These are phyloP conservation scores for Salix koriyanagi DNA, from an alignment of 345 rosid genomes.

Conservation along the genomic window DNA sequence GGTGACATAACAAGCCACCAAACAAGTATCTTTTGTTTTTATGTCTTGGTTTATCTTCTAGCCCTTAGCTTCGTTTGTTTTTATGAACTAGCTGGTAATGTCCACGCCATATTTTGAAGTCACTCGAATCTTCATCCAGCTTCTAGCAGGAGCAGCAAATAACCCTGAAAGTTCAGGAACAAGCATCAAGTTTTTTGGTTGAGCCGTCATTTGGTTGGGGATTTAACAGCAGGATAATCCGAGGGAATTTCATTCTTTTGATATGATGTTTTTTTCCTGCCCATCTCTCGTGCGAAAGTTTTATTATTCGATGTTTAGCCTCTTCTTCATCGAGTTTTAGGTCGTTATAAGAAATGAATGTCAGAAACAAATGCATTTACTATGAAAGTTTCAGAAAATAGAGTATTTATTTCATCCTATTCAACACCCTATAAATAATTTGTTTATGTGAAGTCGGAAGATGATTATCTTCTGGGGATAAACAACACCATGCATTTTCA, in stretches of 20 bases:
- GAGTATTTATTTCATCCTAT: neutral
- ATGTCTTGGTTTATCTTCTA: neutral
- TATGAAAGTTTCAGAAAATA: neutral
- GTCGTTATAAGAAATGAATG: neutral
- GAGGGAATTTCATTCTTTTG: neutral
- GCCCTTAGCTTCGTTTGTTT: neutral
- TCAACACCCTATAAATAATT: neutral
- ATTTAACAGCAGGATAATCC: neutral
- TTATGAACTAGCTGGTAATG: neutral
- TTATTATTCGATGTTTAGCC: no score
- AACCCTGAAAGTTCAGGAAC: neutral
- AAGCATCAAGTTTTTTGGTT: neutral
- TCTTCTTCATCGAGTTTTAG: no score
- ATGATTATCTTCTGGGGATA: no score
- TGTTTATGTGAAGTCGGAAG: neutral
- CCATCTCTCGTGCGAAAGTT: no score
- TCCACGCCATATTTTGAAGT: neutral
- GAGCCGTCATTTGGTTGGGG: neutral
- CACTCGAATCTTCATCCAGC: neutral
- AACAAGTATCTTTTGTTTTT: neutral
- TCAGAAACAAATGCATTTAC: neutral
- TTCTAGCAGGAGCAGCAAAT: neutral
- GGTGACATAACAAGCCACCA: neutral
- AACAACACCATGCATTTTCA: neutral
- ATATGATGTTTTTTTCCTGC: neutral